A percentile compares a stretch with the other conserved stretches of the same genome.
phyloP scores from a whole-genome alignment of 805 yeast genomes.

The Phaffomyces antillensis region DNA sequence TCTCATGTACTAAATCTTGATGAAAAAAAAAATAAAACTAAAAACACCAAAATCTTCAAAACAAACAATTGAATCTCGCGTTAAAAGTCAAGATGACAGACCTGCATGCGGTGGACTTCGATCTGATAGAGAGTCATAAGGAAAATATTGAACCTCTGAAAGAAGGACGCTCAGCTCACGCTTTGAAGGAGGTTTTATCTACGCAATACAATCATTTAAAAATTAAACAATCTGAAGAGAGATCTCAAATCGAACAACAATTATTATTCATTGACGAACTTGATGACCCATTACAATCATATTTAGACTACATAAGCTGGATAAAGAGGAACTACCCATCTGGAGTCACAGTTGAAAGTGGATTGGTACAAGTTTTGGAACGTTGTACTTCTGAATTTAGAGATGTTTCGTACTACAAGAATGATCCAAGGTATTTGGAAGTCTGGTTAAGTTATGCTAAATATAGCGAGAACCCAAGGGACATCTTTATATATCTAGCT shows the following conservation, averaged over 20 bases:
- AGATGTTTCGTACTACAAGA: conserved; percentile 59
- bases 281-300: conserved; percentile 81
- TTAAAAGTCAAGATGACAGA: conserved; percentile 3
- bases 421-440: conserved; percentile 74
- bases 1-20: no score
- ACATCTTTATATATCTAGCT: conserved; percentile 62
- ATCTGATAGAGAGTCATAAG: conserved; percentile 52
- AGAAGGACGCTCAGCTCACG: conserved; percentile 62
- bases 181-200: conserved; percentile 40
- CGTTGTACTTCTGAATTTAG: conserved; percentile 63
- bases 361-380: conserved; percentile 58
- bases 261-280: conserved; percentile 47
- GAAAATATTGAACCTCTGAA: conserved; percentile 65
- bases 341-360: conserved; percentile 55
- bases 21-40: no score
- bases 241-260: conserved; percentile 42
- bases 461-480: conserved; percentile 62
- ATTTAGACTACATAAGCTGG: conserved; percentile 73
- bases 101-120: conserved; percentile 27
- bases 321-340: conserved; percentile 53
- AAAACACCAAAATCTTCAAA: background rate
- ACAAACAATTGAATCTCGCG: background rate
- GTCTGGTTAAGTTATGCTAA: conserved; percentile 78
- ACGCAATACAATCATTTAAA: conserved; percentile 23
- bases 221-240: conserved; percentile 25